These are phyloP conservation scores for Phlyctochytrium planicorne DNA, from an alignment of 192 early-diverging fungal species.

Conservation along the genomic window DNA sequence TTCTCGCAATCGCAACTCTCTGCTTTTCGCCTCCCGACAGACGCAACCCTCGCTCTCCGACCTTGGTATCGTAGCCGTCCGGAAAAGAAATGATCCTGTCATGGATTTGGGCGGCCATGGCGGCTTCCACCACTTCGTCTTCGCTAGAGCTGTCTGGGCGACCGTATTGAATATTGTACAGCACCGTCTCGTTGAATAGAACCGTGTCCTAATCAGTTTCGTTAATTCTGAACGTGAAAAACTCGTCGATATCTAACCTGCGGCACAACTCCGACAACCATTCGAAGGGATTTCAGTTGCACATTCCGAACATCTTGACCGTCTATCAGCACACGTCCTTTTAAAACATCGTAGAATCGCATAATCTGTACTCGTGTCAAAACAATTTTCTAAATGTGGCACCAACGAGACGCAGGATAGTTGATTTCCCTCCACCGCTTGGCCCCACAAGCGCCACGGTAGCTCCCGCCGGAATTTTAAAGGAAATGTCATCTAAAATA, in stretches of 20 bases:
- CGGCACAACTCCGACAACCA: constrained; percentile 89
- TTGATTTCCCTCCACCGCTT: constrained; percentile 65
- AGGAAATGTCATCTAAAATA: constrained; percentile 63
- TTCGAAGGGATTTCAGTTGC: constrained; percentile 58
- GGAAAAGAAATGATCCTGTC: constrained; percentile 75
- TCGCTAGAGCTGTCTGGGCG: constrained; percentile 60
- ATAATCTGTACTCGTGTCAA: constrained; percentile 48
- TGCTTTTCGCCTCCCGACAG: constrained; percentile 93
- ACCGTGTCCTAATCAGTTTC: constrained; percentile 91
- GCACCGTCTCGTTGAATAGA: constrained; percentile 92
- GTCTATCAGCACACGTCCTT: constrained; percentile 83
- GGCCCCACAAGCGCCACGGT: constrained; percentile 82
- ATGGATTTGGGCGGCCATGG: constrained; percentile 77
- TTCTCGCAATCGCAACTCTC: constrained; percentile 81
- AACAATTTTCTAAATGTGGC: constrained; percentile 14
- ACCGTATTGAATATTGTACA: constrained; percentile 90
- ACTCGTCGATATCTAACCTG: constrained; percentile 33
- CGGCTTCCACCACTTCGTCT: constrained; percentile 65
- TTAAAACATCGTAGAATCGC: constrained; percentile 84
- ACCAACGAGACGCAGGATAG: constrained; percentile 41
- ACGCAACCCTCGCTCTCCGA: constrained; percentile 61
- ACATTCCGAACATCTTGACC: constrained; percentile 68
- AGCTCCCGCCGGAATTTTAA: constrained; percentile 65
- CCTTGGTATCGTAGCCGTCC: constrained; percentile 60
- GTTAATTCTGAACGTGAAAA: too few species aligned